A percentile compares a stretch with the other conserved stretches of the same genome.
Conservation (phyloP, 495 filamentous ascomycete species). For the Schizothecium vesticola region DNA sequence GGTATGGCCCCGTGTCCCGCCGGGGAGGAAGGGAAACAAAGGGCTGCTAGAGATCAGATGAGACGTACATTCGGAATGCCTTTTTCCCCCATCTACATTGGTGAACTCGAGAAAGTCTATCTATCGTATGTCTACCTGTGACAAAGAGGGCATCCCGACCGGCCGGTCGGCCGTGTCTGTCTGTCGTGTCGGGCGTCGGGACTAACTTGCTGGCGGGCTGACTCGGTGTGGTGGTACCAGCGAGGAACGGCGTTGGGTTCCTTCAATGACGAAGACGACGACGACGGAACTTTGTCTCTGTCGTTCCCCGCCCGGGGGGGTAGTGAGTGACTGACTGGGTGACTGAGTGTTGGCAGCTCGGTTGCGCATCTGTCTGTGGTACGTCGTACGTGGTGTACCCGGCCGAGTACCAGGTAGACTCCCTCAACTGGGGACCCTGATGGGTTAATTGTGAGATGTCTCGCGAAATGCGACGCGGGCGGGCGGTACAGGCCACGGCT, state of each 20-base stretch:
- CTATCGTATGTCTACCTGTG: neutral
- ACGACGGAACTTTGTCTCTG: neutral
- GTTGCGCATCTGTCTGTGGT: neutral
- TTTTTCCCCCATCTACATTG: neutral
- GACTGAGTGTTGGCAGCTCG: neutral
- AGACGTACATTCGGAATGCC: neutral
- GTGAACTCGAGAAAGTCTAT: neutral
- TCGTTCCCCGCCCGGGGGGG: too few relatives aligned
- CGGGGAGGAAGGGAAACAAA: neutral
- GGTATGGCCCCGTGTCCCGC: neutral
- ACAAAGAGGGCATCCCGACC: neutral
- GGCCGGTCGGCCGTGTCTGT: neutral
- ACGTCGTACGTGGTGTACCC: neutral
- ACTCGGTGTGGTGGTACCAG: neutral
- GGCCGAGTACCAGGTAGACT: neutral
- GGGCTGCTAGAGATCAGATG: neutral
- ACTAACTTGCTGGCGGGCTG: neutral
- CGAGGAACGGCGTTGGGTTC: neutral
- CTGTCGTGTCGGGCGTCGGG: neutral
- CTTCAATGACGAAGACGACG: neutral
- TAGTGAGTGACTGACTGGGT: neutral
- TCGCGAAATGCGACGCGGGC: neutral
- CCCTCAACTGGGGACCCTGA: neutral
- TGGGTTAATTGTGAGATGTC: neutral
- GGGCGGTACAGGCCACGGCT: too few relatives aligned